These are phyloP conservation scores for Heritiera littoralis DNA, from an alignment of 345 rosid genomes.

Conservation along the genomic window DNA sequence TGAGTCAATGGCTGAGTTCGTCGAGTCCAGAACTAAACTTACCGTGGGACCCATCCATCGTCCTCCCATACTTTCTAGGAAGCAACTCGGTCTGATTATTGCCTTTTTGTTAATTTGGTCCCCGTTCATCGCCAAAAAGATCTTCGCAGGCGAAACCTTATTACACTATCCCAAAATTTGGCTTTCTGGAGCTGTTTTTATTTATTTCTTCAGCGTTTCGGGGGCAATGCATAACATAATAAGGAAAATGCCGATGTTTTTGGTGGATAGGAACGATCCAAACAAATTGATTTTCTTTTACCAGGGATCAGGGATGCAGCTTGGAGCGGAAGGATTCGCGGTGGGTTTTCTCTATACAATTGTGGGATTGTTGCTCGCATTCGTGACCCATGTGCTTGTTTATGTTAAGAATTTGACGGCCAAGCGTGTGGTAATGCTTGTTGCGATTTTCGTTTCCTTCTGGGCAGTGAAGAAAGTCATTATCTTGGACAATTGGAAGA, in stretches of 20 bases:
- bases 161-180: conserved; percentile 59
- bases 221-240: conserved; percentile 77
- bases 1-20: conserved; percentile 70
- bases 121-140: conserved; percentile 48
- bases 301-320: conserved; percentile 70
- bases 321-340: conserved; percentile 73
- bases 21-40: conserved; percentile 56
- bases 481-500: conserved; percentile 82
- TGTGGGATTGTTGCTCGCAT: conserved; percentile 71
- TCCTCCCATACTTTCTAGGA: conserved; percentile 61
- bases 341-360: conserved; percentile 72
- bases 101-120: conserved; percentile 37
- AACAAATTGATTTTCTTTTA: conserved; percentile 60
- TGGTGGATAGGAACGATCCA: conserved; percentile 53
- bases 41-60: conserved; percentile 62
- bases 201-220: conserved; percentile 75
- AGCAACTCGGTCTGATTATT: conserved; percentile 39
- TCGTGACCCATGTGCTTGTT: conserved; percentile 61
- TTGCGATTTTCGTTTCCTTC: conserved; percentile 51
- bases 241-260: conserved; percentile 62
- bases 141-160: conserved; percentile 50
- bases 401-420: conserved; percentile 45
- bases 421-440: conserved; percentile 53
- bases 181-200: conserved; percentile 59
- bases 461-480: conserved; percentile 73